Conservation (phyloP, 2,329 filamentous ascomycete species). For the Juglanconis oblonga region DNA sequence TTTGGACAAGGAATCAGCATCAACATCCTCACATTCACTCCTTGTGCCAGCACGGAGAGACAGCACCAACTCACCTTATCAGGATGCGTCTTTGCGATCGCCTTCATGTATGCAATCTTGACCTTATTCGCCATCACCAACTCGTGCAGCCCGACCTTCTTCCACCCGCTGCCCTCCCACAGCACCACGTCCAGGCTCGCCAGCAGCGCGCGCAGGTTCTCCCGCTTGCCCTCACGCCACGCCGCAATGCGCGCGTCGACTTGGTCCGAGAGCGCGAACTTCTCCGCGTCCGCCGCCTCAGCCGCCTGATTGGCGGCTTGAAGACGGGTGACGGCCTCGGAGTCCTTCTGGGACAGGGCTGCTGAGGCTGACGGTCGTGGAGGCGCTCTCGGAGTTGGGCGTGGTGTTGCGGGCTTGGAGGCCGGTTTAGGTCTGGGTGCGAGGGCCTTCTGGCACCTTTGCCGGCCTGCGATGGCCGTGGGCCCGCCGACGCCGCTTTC, state of each 20-base stretch:
- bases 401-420: slow-evolving; percentile 31
- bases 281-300: slow-evolving; percentile 86
- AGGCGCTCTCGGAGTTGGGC: slow-evolving; percentile 42
- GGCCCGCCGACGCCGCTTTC: slow-evolving; percentile 83
- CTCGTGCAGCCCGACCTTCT: slow-evolving; percentile 88
- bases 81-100: slow-evolving; percentile 96
- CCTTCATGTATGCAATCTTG: slow-evolving; percentile 98
- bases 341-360: slow-evolving; percentile 40
- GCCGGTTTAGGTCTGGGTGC: slow-evolving; percentile 57
- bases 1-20: slow-evolving; percentile 12
- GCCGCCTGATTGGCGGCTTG: slow-evolving; percentile 82
- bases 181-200: slow-evolving; percentile 84
- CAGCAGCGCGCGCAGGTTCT: slow-evolving; percentile 85
- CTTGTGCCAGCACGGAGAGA: slow-evolving; percentile 3
- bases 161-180: slow-evolving; percentile 93
- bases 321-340: slow-evolving; percentile 77
- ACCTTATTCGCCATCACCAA: slow-evolving; percentile 90
- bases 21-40: neutral
- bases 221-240: slow-evolving; percentile 89
- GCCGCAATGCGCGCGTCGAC: slow-evolving; percentile 75
- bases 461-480: slow-evolving; percentile 78
- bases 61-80: slow-evolving; percentile 73
- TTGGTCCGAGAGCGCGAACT: slow-evolving; percentile 80
- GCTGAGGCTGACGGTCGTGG: slow-evolving; percentile 39
- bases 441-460: slow-evolving; percentile 85